Base-by-base conservation (phyloP, 805 yeast species). In the Barnettozyma populi region DNA sequence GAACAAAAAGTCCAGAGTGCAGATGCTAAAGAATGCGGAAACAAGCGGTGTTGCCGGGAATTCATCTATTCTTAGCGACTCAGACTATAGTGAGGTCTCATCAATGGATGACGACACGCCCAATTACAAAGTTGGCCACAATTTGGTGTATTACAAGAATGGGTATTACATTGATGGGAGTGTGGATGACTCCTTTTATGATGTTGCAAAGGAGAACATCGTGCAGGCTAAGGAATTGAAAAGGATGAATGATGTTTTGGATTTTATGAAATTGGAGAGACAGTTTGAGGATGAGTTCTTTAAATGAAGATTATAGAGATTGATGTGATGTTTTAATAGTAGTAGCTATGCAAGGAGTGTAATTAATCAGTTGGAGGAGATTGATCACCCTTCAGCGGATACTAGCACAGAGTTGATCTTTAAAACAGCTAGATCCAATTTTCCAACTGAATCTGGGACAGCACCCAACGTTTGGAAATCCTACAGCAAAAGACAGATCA, bases 11-110 rank as follows among this genome's bases (percentile, higher is more conserved):
- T 54, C 60, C 20, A 52, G 64, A 36, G 39, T 59, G 2, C 59
- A 60, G 14, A 45, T 52, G 2, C 34, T 60, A 37, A 57, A 51
- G 42, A 41, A 46, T 11, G 29, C 46, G 1, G 49, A 43, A 11
- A 38, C 25, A 2, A 45, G 41, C n/a, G 13, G 4, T 5, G 16
- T 16, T 7, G 48, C 37, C 10, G 50, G 39, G 13, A 57, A 56
- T 29, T 21, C 35, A 1, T 47, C 53, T 1, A 27, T 53, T 5
- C 51, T 37, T 24, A 47, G 52, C n/a, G 64, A 59, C 20, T 45
- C 52, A 7, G 64, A 60, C 31, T 57, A 55, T 41, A 60, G 64
- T 36, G 64, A 60, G 36, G 50, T 53, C 8, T 60, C 64, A 0
- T 51, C 60, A 1, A 51, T 59, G 5, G 44, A 55, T 10, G 61